Base-by-base conservation (phyloP, 768 basidiomycete genomes). In the Amanita rimosa region DNA sequence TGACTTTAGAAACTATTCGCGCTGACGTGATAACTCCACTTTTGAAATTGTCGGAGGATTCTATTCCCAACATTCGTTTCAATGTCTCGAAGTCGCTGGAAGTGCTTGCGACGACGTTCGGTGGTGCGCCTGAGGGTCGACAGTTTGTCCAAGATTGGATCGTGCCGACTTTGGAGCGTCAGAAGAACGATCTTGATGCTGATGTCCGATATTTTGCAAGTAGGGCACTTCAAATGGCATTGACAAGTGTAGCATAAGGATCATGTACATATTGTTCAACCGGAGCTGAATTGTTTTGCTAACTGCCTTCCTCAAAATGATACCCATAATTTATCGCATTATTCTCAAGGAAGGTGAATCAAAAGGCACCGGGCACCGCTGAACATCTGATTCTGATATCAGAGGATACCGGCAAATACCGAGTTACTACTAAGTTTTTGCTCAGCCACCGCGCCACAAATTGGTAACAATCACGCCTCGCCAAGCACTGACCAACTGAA, bases 21-120 rank as follows among this genome's bases (percentile, higher is more conserved):
- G 74, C 84, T 42, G 85, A 88, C 46, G 85, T 98, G 57, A 79
- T 97, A 53, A 81, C 82, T 19, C 83, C 87, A 34, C 76, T 98
- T 44, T 68, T 95, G 50, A 75, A 81, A 51, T 79, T 99, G 39
- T 82, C 88, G 13, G 72, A 74, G 45, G 96, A 99, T 62, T 81
- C 89, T 9, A 98, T 99, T 61, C 96, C 96, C 47, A 99, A 99
- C 66, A 98, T 99, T 64, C 89, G 96, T 33, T 99, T 99, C 75
- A 98, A 98, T 63, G 94, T 98, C 24, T 87, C 94, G 21, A 98
- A 97, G 65, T 84, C 88, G 22, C 70, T 98, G 57, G 95, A 98
- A 68, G 81, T 91, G 11, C 75, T 97, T 56, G 89, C 89, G 1
- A 69, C 68, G 13, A 76, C 85, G 0, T 83, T 88, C 55, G 80